A percentile compares a stretch with the other conserved stretches of the same genome.
Evolutionary conservation across 768 basidiomycete genomes (phyloP).

Genomic region (Rhizopogon vulgaris): DNA sequence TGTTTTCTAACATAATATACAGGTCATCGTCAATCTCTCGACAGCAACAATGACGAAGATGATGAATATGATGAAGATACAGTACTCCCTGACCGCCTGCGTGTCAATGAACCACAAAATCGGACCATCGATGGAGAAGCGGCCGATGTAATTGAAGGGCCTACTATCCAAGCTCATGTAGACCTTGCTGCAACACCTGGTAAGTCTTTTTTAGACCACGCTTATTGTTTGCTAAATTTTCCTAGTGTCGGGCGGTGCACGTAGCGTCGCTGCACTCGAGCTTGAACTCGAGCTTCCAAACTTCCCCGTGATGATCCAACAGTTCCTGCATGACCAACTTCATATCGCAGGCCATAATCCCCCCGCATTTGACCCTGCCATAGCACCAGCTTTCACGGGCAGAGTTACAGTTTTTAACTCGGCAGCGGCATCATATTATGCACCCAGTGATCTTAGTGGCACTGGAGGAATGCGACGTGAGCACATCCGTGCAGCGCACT

Average conservation of each 20-base stretch:
- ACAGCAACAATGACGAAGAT: background rate
- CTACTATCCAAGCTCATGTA: background rate
- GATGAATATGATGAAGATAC: no score
- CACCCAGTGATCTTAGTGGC: slow-evolving; percentile 6
- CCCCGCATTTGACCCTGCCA: background rate
- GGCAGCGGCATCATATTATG: slow-evolving; percentile 2
- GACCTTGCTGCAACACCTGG: slow-evolving; percentile 25
- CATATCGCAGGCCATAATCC: background rate
- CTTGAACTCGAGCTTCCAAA: background rate
- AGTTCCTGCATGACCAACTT: slow-evolving; percentile 4
- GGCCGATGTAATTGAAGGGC: background rate
- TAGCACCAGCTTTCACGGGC: slow-evolving; percentile 6
- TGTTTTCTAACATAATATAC: no score
- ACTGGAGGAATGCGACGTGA: slow-evolving; percentile 21
- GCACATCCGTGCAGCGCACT: slow-evolving; percentile 19
- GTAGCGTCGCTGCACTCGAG: background rate
- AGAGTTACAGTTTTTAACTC: background rate
- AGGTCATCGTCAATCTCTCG: no score
- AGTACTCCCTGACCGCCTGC: background rate
- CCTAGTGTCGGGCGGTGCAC: background rate
- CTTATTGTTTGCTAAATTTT: background rate
- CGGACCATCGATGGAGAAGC: background rate
- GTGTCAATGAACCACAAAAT: background rate
- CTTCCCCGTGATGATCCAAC: background rate
- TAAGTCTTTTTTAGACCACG: slow-evolving; percentile 14